phyloP scores from a whole-genome alignment of 345 rosid species.

The Eucalyptus coolabah region DNA sequence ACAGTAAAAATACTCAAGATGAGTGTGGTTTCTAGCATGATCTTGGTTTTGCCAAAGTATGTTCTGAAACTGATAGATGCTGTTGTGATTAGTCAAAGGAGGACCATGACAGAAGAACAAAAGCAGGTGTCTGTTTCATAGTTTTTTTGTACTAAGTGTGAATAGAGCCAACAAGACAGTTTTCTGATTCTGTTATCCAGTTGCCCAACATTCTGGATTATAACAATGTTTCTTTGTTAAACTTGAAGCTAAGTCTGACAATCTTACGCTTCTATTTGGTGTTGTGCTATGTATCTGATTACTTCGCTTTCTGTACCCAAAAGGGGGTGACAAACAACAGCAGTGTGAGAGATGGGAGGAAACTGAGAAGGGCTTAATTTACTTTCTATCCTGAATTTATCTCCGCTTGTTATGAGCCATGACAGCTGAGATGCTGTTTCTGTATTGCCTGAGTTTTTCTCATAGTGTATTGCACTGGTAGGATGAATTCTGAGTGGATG shows the following conservation, averaged over 20 bases:
- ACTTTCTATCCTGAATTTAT: background rate
- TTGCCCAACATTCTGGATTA: background rate
- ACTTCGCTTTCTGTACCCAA: background rate
- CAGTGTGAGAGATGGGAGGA: background rate
- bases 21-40: background rate
- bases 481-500: background rate
- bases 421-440: background rate
- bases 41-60: background rate
- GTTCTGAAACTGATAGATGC: background rate
- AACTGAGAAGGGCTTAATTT: background rate
- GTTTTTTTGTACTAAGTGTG: background rate
- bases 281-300: background rate
- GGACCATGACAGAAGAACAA: background rate
- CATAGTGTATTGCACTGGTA: background rate
- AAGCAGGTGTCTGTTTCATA: background rate
- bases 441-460: background rate
- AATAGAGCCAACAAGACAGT: background rate
- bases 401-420: background rate
- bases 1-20: background rate
- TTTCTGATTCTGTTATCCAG: background rate
- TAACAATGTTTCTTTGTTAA: background rate
- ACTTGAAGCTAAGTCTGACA: background rate
- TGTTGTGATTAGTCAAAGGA: background rate
- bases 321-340: background rate
- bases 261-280: background rate